Conservation (phyloP, 768 basidiomycete species). For the Floccularia luteovirens region DNA sequence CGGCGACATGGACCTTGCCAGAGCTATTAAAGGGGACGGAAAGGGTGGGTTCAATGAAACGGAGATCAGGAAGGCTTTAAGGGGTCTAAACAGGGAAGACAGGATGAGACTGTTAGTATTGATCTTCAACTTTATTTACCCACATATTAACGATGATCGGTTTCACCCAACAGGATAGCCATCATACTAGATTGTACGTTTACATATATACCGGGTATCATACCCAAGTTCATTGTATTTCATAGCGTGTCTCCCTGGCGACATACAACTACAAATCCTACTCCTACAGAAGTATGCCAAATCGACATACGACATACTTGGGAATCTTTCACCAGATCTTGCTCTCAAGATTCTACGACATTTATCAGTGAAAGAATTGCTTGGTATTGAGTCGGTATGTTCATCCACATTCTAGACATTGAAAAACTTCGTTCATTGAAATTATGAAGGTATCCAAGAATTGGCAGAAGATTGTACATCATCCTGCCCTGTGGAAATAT, state of each 20-base stretch:
- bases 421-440: slow-evolving; percentile 25
- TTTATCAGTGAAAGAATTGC: slow-evolving; percentile 49
- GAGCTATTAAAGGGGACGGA: slow-evolving; percentile 42
- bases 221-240: slow-evolving; percentile 5
- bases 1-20: slow-evolving; percentile 28
- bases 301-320: slow-evolving; percentile 79
- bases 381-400: slow-evolving; percentile 49
- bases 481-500: slow-evolving; percentile 70
- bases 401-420: slow-evolving; percentile 21
- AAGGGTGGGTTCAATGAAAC: slow-evolving; percentile 64
- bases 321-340: slow-evolving; percentile 59
- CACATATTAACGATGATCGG: slow-evolving; percentile 1
- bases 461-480: slow-evolving; percentile 39
- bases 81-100: slow-evolving; percentile 56
- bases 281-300: slow-evolving; percentile 79
- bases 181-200: slow-evolving; percentile 52
- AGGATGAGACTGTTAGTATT: slow-evolving; percentile 65
- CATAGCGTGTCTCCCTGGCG: slow-evolving; percentile 73
- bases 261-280: slow-evolving; percentile 77
- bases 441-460: slow-evolving; percentile 30
- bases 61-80: slow-evolving; percentile 58
- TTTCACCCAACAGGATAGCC: slow-evolving; percentile 40
- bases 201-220: slow-evolving; percentile 1
- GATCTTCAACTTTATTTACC: neutral
- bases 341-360: slow-evolving; percentile 55